A percentile compares a stretch with the other conserved stretches of the same genome.
These are phyloP conservation scores for Extremus antarcticus DNA, from an alignment of 495 filamentous ascomycete species.

Conservation along the genomic window DNA sequence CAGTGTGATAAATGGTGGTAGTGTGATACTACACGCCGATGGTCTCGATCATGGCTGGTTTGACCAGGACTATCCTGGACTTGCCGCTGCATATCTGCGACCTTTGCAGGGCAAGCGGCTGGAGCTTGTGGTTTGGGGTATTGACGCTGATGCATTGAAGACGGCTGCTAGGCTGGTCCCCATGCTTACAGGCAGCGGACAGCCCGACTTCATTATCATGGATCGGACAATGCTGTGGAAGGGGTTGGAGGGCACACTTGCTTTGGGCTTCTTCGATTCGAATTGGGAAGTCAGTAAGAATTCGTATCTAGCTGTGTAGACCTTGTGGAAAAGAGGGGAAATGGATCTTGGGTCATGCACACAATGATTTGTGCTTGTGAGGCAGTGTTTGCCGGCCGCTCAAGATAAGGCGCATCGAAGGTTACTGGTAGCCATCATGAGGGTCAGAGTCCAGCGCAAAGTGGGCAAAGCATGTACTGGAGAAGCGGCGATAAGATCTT, in stretches of 20 bases:
- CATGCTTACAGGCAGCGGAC: slow-evolving; percentile 46
- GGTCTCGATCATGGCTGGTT: not conserved
- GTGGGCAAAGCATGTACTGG: no score
- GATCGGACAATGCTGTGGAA: slow-evolving; percentile 37
- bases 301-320: slow-evolving; percentile 27
- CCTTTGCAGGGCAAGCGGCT: slow-evolving; percentile 36
- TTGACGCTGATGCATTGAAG: slow-evolving; percentile 35
- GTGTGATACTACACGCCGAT: not conserved
- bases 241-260: slow-evolving; percentile 42
- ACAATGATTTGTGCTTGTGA: not conserved
- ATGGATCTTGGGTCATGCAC: not conserved
- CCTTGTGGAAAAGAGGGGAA: not conserved
- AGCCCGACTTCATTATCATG: slow-evolving; percentile 46
- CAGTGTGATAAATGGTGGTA: no score
- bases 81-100: slow-evolving; percentile 41
- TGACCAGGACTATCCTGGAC: slow-evolving; percentile 14
- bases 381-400: no score
- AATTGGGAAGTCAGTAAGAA: slow-evolving; percentile 40
- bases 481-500: no score
- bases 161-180: slow-evolving; percentile 46
- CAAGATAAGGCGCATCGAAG: no score
- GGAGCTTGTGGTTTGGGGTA: slow-evolving; percentile 48
- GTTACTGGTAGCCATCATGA: no score
- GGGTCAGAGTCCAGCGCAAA: no score
- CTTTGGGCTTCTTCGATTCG: slow-evolving; percentile 46